A percentile compares a stretch with the other conserved stretches of the same genome.
Evolutionary conservation across 306 rosid genomes (phyloP).

Genomic region (Vachellia collinsii): DNA sequence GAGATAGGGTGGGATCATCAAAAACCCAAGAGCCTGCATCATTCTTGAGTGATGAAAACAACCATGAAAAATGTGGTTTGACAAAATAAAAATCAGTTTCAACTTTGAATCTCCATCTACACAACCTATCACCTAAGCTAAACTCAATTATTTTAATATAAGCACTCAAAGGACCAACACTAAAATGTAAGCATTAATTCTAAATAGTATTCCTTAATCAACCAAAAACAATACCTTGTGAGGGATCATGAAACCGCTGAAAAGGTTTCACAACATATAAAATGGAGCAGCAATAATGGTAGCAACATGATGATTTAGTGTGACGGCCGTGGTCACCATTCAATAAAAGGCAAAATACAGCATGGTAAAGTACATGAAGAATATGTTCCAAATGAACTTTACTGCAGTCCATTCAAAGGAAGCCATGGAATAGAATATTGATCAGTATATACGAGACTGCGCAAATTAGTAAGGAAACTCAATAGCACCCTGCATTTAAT

Average conservation of each 20-base stretch:
- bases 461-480: constrained; percentile 94
- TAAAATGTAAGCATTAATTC: neutral
- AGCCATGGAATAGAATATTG: constrained; percentile 87
- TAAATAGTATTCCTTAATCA: neutral
- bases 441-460: constrained; percentile 74
- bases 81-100: neutral
- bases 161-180: constrained; percentile 1
- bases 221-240: neutral
- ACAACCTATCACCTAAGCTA: no score
- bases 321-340: no score
- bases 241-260: no score
- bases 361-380: no score
- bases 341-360: no score
- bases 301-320: no score
- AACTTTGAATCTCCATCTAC: no score
- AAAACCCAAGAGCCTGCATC: no score
- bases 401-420: constrained; percentile 75
- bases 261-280: no score
- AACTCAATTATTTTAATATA: neutral
- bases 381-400: constrained; percentile 88
- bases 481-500: constrained; percentile 68
- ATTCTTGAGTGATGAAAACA: no score
- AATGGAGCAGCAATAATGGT: no score
- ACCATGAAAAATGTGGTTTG: neutral
- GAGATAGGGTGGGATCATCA: no score